These are phyloP conservation scores for Fragosphaeria purpurea DNA, from an alignment of 2,329 filamentous ascomycete species.

Conservation along the genomic window DNA sequence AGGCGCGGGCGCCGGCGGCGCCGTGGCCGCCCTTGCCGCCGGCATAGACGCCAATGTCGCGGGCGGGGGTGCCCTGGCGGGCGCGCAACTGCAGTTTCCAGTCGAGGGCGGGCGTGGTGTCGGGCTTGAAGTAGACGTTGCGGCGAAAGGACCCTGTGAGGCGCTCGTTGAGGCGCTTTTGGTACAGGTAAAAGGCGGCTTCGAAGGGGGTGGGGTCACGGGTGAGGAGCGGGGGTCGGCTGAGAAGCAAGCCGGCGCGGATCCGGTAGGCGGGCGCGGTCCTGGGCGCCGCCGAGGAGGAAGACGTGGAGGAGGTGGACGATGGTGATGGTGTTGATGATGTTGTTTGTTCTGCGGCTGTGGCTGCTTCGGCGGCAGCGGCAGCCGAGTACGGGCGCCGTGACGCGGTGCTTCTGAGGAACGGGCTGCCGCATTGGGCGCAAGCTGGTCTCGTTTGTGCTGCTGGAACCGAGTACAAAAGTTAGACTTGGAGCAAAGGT, in stretches of 20 bases:
- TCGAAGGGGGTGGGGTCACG: conserved; percentile 79
- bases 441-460: conserved; percentile 15
- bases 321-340: conserved; percentile 18
- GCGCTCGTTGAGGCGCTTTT: conserved; percentile 91
- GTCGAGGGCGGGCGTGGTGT: conserved; percentile 73
- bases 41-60: conserved; percentile 75
- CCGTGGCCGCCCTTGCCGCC: conserved; percentile 30
- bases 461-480: not conserved
- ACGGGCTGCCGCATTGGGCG: conserved; percentile 11
- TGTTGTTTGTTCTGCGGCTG: conserved; percentile 1
- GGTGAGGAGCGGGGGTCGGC: conserved; percentile 79
- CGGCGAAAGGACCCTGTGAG: conserved; percentile 77
- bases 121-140: conserved; percentile 90
- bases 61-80: conserved; percentile 61
- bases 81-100: conserved; percentile 80
- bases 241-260: conserved; percentile 66
- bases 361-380: conserved; percentile 18
- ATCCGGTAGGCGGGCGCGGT: conserved; percentile 33
- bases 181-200: conserved; percentile 90
- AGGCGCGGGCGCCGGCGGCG: conserved; percentile 46
- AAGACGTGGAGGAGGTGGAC: conserved; percentile 20
- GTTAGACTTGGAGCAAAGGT: not conserved
- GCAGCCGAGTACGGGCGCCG: conserved; percentile 25
- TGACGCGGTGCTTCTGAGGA: not conserved
- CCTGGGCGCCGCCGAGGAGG: conserved; percentile 15